Percentiles rank a stretch among this genome's conserved stretches.
phyloP scores from a whole-genome alignment of 31 red algal species.

The Odonthalia washingtoniensis region DNA sequence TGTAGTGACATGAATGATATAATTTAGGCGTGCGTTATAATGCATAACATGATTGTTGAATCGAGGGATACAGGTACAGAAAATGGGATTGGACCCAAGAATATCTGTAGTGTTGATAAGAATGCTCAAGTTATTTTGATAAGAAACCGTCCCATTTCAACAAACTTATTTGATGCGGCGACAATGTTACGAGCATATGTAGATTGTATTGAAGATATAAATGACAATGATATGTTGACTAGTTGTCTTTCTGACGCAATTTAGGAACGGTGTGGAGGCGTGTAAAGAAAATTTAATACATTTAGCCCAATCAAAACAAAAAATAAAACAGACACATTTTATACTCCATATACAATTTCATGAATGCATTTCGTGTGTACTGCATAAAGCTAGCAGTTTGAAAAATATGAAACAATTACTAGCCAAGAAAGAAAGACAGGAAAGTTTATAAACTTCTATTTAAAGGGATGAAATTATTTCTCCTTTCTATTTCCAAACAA shows the following conservation, averaged over 20 bases:
- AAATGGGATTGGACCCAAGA: conserved; percentile 26
- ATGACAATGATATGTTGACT: conserved; percentile 14
- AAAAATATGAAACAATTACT: too few species aligned
- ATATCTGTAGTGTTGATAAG: conserved; percentile 6
- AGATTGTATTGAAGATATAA: not conserved
- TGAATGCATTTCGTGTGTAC: too few species aligned
- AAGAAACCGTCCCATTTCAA: not conserved
- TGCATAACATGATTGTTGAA: conserved; percentile 33
- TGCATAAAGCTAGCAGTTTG: too few species aligned
- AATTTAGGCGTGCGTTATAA: not conserved
- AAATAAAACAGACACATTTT: not conserved
- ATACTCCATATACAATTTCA: too few species aligned
- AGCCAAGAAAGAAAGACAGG: too few species aligned
- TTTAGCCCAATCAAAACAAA: not conserved
- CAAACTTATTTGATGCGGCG: not conserved
- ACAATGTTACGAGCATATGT: not conserved
- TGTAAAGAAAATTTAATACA: too few species aligned
- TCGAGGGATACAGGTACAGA: not conserved
- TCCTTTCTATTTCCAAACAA: not conserved
- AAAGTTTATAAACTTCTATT: conserved; percentile 2
- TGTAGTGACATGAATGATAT: not conserved
- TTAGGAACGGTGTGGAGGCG: not conserved
- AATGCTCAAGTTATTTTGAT: conserved; percentile 2
- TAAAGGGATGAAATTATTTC: not conserved
- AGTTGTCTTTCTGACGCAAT: not conserved